A percentile compares a stretch with the other conserved stretches of the same genome.
Conservation (phyloP, 352 stramenopile species). For the Globisporangium acanthophoron region DNA sequence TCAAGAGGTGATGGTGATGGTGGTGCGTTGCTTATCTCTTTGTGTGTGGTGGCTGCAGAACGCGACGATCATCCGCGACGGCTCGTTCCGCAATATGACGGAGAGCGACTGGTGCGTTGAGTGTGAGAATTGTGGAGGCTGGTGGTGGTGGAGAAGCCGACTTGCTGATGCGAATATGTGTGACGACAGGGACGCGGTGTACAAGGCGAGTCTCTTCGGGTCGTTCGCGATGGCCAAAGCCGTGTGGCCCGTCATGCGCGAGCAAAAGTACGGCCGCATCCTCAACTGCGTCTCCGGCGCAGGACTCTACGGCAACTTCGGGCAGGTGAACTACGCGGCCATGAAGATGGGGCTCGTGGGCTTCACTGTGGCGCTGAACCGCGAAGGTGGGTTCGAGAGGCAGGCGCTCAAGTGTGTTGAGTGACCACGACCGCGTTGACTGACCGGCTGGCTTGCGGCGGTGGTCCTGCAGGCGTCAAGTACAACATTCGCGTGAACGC, state of each 20-base stretch:
- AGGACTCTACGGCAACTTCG: constrained; percentile 75
- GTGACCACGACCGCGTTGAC: no score
- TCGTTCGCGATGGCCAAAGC: constrained; percentile 62
- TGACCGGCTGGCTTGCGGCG: background rate
- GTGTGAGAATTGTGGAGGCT: background rate
- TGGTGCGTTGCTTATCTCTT: background rate
- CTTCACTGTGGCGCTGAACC: constrained; percentile 62
- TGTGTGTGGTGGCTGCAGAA: constrained; percentile 29
- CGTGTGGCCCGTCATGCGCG: constrained; percentile 62
- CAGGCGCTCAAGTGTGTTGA: no score
- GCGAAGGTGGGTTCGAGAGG: constrained; percentile 33
- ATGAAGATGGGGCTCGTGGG: constrained; percentile 73
- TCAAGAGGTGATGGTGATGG: background rate
- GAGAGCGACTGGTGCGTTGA: constrained; percentile 36
- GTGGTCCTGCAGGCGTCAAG: constrained; percentile 34
- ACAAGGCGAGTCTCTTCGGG: constrained; percentile 48
- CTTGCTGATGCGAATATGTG: constrained; percentile 1
- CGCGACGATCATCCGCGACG: constrained; percentile 62
- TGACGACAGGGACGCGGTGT: constrained; percentile 35
- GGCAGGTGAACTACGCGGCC: constrained; percentile 73
- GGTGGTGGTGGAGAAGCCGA: background rate
- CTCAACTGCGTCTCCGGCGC: constrained; percentile 62
- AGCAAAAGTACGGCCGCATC: constrained; percentile 68
- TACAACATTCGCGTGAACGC: constrained; percentile 76
- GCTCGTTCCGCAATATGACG: constrained; percentile 75